phyloP scores from a whole-genome alignment of 805 yeast species.

The Candida multigemmis region DNA sequence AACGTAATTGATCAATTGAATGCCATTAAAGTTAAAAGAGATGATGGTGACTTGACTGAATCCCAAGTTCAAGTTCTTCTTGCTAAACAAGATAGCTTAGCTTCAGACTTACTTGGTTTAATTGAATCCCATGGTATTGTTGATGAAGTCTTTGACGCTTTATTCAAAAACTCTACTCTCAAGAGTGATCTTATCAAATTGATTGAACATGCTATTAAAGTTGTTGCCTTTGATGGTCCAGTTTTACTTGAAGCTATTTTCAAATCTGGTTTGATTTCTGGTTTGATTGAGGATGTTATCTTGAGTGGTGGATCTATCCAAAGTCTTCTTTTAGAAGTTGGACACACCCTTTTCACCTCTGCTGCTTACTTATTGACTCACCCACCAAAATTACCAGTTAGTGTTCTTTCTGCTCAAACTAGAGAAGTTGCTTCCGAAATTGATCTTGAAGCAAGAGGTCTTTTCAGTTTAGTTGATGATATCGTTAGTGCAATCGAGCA shows the following conservation, averaged over 20 bases:
- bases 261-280: slow-evolving; percentile 34
- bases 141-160: slow-evolving; percentile 21
- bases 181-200: slow-evolving; percentile 14
- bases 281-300: no score
- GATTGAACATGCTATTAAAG: slow-evolving; percentile 20
- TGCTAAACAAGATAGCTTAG: slow-evolving; percentile 26
- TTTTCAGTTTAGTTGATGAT: no score
- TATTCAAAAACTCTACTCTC: slow-evolving; percentile 23
- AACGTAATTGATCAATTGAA: slow-evolving; percentile 25
- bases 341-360: no score
- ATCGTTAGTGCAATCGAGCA: no score
- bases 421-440: no score
- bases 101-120: slow-evolving; percentile 26
- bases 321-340: no score
- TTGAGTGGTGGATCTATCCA: no score
- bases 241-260: slow-evolving; percentile 30
- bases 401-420: no score
- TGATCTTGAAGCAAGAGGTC: no score
- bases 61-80: slow-evolving; percentile 17
- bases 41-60: slow-evolving; percentile 12
- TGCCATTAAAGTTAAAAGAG: slow-evolving; percentile 27
- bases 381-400: no score
- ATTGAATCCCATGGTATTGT: slow-evolving; percentile 29
- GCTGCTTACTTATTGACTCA: no score
- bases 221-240: slow-evolving; percentile 30